These are phyloP conservation scores for Pseudogymnoascus sp. DNA, from an alignment of 2,329 filamentous ascomycete genomes.

Conservation along the genomic window DNA sequence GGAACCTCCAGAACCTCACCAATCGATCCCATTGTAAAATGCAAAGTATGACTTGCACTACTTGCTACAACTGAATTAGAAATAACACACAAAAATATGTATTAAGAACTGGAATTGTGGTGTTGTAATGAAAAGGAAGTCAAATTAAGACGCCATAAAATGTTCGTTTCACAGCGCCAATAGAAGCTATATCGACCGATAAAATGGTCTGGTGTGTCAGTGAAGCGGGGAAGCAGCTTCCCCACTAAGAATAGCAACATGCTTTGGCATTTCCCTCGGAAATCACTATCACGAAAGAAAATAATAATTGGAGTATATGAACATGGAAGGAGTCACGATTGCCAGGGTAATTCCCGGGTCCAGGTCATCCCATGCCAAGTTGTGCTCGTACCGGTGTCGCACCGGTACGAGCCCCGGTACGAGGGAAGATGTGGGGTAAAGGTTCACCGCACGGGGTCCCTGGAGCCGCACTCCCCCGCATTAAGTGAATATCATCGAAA, in stretches of 20 bases:
- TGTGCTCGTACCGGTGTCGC: neutral
- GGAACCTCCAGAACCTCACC: slow-evolving; percentile 13
- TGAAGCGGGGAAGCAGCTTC: neutral
- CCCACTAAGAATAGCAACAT: neutral
- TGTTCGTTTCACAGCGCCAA: neutral
- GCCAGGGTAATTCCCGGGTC: neutral
- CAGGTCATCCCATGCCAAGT: neutral
- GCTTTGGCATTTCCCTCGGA: neutral
- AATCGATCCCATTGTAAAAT: neutral
- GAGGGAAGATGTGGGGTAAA: neutral
- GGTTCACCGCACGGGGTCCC: neutral
- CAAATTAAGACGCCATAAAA: neutral
- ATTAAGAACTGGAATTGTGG: neutral
- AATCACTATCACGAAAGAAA: neutral
- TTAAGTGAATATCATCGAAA: neutral
- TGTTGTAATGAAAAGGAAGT: neutral
- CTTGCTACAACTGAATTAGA: neutral
- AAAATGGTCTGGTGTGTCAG: neutral
- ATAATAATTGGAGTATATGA: neutral
- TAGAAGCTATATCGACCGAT: neutral
- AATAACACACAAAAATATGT: neutral
- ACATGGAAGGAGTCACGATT: too few relatives aligned
- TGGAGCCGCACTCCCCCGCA: neutral
- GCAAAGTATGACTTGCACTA: neutral
- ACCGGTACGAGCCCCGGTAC: neutral